These are phyloP conservation scores for Brassica hybrid DNA, from an alignment of 441 rosid genomes.

Conservation along the genomic window DNA sequence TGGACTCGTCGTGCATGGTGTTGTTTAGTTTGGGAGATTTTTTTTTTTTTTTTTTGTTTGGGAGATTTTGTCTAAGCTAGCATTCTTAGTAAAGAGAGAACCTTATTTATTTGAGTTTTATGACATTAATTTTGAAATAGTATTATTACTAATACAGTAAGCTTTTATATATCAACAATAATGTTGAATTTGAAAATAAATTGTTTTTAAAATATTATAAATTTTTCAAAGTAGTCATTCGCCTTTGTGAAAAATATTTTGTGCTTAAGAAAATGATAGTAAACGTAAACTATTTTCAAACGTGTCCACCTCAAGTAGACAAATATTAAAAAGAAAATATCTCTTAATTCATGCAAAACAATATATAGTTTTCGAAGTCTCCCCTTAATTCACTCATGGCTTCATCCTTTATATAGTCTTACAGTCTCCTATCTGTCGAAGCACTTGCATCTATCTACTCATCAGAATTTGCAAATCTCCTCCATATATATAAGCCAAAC, in stretches of 20 bases:
- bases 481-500: conserved; percentile 3
- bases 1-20: conserved; percentile 5
- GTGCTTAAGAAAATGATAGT: not conserved
- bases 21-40: conserved; percentile 24
- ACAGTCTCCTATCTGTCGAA: not conserved
- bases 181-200: not conserved
- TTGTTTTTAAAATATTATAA: not conserved
- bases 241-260: not conserved
- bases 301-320: conserved; percentile 26
- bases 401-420: conserved; percentile 29
- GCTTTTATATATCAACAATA: not conserved
- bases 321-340: not conserved
- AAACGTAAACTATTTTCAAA: not conserved
- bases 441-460: conserved; percentile 4
- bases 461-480: not conserved
- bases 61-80: not conserved
- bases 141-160: not conserved
- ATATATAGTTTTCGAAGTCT: conserved; percentile 30
- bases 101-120: not conserved
- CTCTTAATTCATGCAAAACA: conserved; percentile 35
- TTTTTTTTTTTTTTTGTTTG: conserved; percentile 6
- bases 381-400: conserved; percentile 21
- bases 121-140: not conserved
- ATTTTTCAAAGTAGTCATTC: not conserved
- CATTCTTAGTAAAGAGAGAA: not conserved